A percentile compares a stretch with the other conserved stretches of the same genome.
Conservation (phyloP, 2,329 filamentous ascomycete species). For the Cladophialophora bantiana region DNA sequence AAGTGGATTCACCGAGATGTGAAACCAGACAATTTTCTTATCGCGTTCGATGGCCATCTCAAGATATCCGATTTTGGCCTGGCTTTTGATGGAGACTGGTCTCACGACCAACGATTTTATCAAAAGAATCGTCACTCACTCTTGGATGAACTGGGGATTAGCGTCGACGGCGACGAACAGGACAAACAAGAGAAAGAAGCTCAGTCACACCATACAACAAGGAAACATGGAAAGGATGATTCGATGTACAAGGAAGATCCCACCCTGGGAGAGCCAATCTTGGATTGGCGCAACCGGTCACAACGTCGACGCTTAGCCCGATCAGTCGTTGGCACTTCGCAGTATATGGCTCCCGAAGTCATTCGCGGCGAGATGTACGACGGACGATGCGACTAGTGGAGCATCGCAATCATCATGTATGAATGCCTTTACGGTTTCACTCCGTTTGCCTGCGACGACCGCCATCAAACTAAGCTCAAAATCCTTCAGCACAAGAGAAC, state of each 20-base stretch:
- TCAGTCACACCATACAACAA: slow-evolving; percentile 14
- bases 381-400: slow-evolving; percentile 96
- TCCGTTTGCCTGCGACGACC: slow-evolving; percentile 82
- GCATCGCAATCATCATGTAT: slow-evolving; percentile 90
- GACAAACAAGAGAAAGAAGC: slow-evolving; percentile 66
- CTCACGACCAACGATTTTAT: slow-evolving; percentile 87
- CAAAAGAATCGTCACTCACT: slow-evolving; percentile 81
- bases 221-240: slow-evolving; percentile 16
- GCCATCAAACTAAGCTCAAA: slow-evolving; percentile 83
- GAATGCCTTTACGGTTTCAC: slow-evolving; percentile 94
- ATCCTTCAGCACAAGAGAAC: slow-evolving; percentile 77
- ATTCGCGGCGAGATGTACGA: slow-evolving; percentile 83
- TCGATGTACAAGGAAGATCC: slow-evolving; percentile 25
- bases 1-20: slow-evolving; percentile 94
- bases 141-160: slow-evolving; percentile 76
- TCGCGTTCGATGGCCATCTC: slow-evolving; percentile 84
- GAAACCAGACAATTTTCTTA: slow-evolving; percentile 97
- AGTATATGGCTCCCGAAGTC: slow-evolving; percentile 98
- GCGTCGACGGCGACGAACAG: slow-evolving; percentile 74
- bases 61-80: slow-evolving; percentile 97
- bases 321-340: slow-evolving; percentile 92
- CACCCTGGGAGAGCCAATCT: slow-evolving; percentile 56
- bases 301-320: slow-evolving; percentile 76
- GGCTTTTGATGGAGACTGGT: slow-evolving; percentile 94
- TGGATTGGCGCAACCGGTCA: slow-evolving; percentile 73